phyloP scores from a whole-genome alignment of 1,139 yeast genomes.

The Saccharomyces hybrid region DNA sequence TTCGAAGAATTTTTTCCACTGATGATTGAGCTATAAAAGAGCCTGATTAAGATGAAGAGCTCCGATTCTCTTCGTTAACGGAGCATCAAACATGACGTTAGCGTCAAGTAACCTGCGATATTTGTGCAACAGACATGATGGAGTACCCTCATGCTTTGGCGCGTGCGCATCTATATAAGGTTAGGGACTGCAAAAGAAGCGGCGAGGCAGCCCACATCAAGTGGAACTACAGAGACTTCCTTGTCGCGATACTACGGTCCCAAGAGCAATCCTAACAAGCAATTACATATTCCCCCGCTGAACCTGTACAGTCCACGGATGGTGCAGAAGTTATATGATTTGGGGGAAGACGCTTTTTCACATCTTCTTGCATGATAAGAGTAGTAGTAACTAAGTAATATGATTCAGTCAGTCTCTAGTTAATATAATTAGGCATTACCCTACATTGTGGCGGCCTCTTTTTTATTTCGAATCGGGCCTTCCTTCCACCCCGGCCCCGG shows the following conservation, averaged over 20 bases:
- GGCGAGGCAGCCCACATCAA: neutral
- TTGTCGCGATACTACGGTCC: slow-evolving; percentile 1
- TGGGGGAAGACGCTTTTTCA: slow-evolving; percentile 1
- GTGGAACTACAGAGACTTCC: neutral
- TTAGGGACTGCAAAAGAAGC: neutral
- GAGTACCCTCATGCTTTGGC: neutral
- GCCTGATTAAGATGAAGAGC: neutral
- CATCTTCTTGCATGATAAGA: neutral
- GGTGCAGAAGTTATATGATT: neutral
- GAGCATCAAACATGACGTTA: neutral
- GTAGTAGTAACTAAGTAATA: neutral
- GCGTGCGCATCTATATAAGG: neutral
- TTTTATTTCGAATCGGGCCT: neutral
- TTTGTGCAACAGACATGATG: neutral
- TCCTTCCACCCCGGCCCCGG: slow-evolving; percentile 1
- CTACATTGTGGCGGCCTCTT: neutral
- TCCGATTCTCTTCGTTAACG: neutral
- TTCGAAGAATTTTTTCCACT: neutral
- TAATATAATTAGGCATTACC: neutral
- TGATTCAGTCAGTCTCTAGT: neutral
- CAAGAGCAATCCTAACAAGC: neutral
- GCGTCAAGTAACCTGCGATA: neutral
- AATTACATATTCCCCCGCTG: slow-evolving; percentile 1
- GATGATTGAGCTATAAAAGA: neutral
- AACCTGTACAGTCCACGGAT: neutral